These are phyloP conservation scores for Suhomyces tanzawaensis DNA, from an alignment of 805 yeast species.

Conservation along the genomic window DNA sequence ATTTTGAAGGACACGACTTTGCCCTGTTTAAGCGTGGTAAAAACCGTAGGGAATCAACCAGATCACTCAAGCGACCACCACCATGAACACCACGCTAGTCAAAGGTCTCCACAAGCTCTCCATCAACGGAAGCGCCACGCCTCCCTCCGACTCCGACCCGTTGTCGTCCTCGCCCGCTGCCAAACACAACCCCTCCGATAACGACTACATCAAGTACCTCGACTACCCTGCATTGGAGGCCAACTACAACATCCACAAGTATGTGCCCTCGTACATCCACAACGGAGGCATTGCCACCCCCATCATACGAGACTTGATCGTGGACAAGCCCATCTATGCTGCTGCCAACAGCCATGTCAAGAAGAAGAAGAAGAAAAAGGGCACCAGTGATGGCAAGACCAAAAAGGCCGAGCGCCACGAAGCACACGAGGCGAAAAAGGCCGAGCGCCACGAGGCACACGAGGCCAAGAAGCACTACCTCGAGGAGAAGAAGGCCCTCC, in stretches of 20 bases:
- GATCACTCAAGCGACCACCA: neutral
- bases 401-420: constrained; percentile 2
- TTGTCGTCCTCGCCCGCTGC: neutral
- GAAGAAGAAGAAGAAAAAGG: constrained; percentile 14
- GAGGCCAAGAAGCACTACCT: constrained; percentile 8
- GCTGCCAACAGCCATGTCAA: constrained; percentile 35
- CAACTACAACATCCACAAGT: constrained; percentile 34
- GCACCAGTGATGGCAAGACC: constrained; percentile 5
- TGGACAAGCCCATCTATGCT: constrained; percentile 39
- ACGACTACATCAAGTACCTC: constrained; percentile 22
- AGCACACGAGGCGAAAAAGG: constrained; percentile 5
- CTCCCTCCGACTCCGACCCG: neutral
- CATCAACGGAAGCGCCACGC: neutral
- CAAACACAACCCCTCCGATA: constrained; percentile 5
- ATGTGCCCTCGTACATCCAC: constrained; percentile 38
- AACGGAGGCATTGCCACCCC: constrained; percentile 38
- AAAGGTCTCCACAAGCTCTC: constrained; percentile 12
- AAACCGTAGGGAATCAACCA: neutral
- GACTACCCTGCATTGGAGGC: constrained; percentile 38
- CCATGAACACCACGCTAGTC: constrained; percentile 9
- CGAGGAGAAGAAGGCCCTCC: constrained; percentile 10
- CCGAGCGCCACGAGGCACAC: constrained; percentile 2
- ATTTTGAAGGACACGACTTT: neutral
- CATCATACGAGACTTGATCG: constrained; percentile 28
- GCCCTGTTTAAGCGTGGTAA: neutral